These are phyloP conservation scores for Trifolium dubium DNA, from an alignment of 306 rosid species.

Conservation along the genomic window DNA sequence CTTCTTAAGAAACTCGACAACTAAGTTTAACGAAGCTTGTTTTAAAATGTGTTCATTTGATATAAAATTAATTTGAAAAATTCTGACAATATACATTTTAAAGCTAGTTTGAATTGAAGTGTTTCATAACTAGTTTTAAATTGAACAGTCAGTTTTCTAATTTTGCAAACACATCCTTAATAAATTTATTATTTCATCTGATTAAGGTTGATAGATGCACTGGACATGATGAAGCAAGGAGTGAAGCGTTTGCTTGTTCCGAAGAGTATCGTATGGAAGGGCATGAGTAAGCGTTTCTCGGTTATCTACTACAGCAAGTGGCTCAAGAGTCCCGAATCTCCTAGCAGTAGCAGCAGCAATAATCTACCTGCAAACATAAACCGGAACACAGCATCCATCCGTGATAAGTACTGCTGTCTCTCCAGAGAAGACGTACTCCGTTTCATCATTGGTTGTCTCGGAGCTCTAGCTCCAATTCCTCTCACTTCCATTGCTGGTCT, in stretches of 20 bases:
- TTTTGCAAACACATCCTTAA: conserved; percentile 6
- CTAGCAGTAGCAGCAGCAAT: conserved; percentile 64
- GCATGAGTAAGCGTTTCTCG: conserved; percentile 98
- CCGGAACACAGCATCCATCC: conserved; percentile 52
- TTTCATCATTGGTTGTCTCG: conserved; percentile 92
- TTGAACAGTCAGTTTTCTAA: conserved; percentile 10
- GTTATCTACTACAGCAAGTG: conserved; percentile 86
- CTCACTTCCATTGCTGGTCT: conserved; percentile 82
- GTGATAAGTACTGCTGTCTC: conserved; percentile 81
- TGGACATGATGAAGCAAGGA: conserved; percentile 99
- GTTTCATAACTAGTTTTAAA: conserved; percentile 6
- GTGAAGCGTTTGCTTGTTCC: conserved; percentile 90
- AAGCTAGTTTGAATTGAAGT: conserved; percentile 7
- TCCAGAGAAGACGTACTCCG: conserved; percentile 98
- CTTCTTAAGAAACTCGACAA: conserved; percentile 8
- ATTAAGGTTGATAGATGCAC: conserved; percentile 87
- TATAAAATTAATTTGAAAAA: background rate
- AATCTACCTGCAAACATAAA: conserved; percentile 55
- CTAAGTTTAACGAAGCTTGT: conserved; percentile 15
- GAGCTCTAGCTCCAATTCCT: conserved; percentile 95
- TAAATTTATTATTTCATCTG: background rate
- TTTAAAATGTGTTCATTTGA: conserved; percentile 11
- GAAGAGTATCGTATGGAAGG: conserved; percentile 86
- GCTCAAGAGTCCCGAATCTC: conserved; percentile 75
- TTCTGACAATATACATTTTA: background rate